Evolutionary conservation across 257 asterid genomes (phyloP).

Genomic region (Solanum appendiculatum): DNA sequence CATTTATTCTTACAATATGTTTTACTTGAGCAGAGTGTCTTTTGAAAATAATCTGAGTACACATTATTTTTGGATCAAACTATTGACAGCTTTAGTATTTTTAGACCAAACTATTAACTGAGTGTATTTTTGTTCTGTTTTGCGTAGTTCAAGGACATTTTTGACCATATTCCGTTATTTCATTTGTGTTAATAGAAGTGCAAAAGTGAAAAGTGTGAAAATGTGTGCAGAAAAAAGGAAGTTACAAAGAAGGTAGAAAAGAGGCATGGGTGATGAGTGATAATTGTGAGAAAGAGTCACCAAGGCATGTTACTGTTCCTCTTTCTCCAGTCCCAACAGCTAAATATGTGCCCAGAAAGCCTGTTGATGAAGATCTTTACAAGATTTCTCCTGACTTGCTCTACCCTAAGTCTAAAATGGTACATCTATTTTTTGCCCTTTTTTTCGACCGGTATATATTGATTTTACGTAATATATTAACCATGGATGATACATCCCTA

Average conservation of each 20-base stretch:
- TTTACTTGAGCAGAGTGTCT: background rate
- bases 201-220: background rate
- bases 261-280: slow-evolving; percentile 43
- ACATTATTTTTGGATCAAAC: too few species aligned
- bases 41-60: background rate
- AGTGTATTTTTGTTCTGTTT: background rate
- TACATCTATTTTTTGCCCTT: background rate
- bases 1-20: background rate
- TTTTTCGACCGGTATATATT: background rate
- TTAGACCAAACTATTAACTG: too few species aligned
- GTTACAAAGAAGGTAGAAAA: slow-evolving; percentile 17
- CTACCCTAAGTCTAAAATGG: slow-evolving; percentile 39
- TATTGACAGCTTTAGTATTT: too few species aligned
- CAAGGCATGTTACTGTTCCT: slow-evolving; percentile 1
- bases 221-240: slow-evolving; percentile 20
- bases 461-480: background rate
- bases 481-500: too few species aligned
- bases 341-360: slow-evolving; percentile 26
- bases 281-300: slow-evolving; percentile 19
- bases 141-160: fast-evolving
- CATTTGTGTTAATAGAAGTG: background rate
- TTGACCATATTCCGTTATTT: too few species aligned
- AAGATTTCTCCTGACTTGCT: slow-evolving; percentile 66
- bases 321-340: slow-evolving; percentile 9
- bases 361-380: slow-evolving; percentile 80